Base-by-base conservation (phyloP, 78 protist genomes). In the Dictyostelium brefeldianum region DNA sequence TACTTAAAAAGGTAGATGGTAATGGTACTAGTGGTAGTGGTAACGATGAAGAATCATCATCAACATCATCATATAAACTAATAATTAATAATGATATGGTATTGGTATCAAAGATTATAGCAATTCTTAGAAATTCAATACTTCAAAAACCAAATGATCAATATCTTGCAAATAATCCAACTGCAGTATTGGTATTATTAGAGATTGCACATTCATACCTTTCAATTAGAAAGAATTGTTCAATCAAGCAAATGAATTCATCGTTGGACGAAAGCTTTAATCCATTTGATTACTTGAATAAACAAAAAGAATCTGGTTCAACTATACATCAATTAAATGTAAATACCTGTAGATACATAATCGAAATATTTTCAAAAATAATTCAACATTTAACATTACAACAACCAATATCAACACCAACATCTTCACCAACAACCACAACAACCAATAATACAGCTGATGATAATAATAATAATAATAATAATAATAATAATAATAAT, bases 341-440 rank as follows among this genome's bases (percentile, higher is more conserved):
- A 31, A 83, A 54, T 54, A 71, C 69, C 18, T 5, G 81, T 7
- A 29, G 53, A 18, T 57, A 84, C 27, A 71, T 84, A 3, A n/a
- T 84, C 14, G 91, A 84, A 47, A 84, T 84, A 7, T 84, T 84
- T n/a, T 84, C 91, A 71, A 84, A 84, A 62, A 84, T 84, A 6
- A 47, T 64, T 5, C 53, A 67, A 56, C 18, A 70, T 10, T 14
- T 83, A 10, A 25, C 90, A n/a, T 25, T 83, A 25, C 46, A 51
- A 14, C 43, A 29, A 62, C 59, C 80, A 43, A 14, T 46, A 27
- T 11, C 43, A 64, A 20, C 20, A 14, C 43, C 36, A 27, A 4
- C 54, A 74, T 0, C 12, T 25, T 10, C 29, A n/a, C 31, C 31
- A n/a, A 5, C 73, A 70, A n/a, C 51, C 47, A 48, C 51, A 22